These are phyloP conservation scores for Bondarzewia mesenterica DNA, from an alignment of 1,284 basidiomycete genomes.

Conservation along the genomic window DNA sequence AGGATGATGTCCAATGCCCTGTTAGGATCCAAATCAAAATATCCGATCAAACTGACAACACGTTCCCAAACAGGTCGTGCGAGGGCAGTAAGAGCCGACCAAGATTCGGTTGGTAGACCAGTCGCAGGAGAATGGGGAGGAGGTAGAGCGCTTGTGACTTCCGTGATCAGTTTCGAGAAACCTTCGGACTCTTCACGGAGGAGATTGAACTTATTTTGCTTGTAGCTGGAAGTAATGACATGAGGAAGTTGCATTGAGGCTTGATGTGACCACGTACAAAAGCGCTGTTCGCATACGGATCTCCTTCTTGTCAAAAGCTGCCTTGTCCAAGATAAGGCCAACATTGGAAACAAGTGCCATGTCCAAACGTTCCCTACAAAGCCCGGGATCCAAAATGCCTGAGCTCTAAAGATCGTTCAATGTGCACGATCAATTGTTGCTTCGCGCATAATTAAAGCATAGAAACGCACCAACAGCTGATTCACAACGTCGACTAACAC, in stretches of 20 bases:
- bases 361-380: conserved; percentile 71
- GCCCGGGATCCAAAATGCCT: conserved; percentile 45
- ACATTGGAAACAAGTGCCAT: conserved; percentile 48
- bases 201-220: conserved; percentile 98
- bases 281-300: conserved; percentile 69
- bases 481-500: conserved; percentile 51
- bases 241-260: not conserved
- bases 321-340: conserved; percentile 57
- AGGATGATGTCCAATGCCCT: conserved; percentile 91
- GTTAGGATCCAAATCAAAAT: conserved; percentile 94
- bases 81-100: conserved; percentile 48
- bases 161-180: conserved; percentile 86
- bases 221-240: conserved; percentile 55
- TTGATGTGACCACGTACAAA: conserved; percentile 49
- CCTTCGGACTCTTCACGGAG: conserved; percentile 97
- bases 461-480: conserved; percentile 51
- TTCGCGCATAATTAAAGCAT: conserved; percentile 1
- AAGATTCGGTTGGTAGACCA: conserved; percentile 53
- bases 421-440: not conserved
- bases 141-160: conserved; percentile 75
- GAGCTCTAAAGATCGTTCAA: conserved; percentile 28
- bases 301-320: conserved; percentile 62
- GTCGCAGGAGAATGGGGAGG: conserved; percentile 58
- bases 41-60: conserved; percentile 85
- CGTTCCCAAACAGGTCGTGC: conserved; percentile 79